Percentiles rank a stretch among this genome's conserved stretches.
These are phyloP conservation scores for Clitoria ternatea DNA, from an alignment of 306 rosid species.

Conservation along the genomic window DNA sequence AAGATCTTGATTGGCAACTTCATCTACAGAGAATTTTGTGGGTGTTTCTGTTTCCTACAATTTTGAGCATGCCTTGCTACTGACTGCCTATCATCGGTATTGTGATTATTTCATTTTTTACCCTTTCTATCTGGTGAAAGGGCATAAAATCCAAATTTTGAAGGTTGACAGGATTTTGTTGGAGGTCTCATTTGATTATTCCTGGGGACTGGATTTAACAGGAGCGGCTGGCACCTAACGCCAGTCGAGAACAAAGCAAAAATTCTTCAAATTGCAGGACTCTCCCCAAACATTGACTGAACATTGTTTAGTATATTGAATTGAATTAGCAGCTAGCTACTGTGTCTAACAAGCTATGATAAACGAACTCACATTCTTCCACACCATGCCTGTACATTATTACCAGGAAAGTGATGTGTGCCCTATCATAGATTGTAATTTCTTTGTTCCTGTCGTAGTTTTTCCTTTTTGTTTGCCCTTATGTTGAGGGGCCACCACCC, in stretches of 20 bases:
- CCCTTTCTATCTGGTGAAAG: constrained; percentile 40
- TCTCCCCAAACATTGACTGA: constrained; percentile 28
- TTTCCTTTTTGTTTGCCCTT: constrained; percentile 31
- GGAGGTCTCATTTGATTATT: constrained; percentile 45
- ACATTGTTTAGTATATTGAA: constrained; percentile 19
- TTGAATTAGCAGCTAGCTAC: constrained; percentile 26
- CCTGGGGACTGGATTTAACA: constrained; percentile 40
- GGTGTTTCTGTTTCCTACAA: constrained; percentile 36
- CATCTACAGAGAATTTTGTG: constrained; percentile 48
- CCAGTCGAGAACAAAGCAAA: constrained; percentile 29
- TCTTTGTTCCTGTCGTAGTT: constrained; percentile 9
- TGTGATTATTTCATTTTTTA: constrained; percentile 62
- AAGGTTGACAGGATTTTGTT: constrained; percentile 46
- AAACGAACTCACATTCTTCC: no score
- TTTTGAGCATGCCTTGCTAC: constrained; percentile 52
- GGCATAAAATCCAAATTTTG: constrained; percentile 48
- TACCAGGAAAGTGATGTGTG: constrained; percentile 28
- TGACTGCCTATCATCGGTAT: constrained; percentile 37
- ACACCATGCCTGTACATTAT: constrained; percentile 41
- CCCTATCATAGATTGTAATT: not conserved
- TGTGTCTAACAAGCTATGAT: constrained; percentile 25
- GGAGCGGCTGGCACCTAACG: constrained; percentile 44
- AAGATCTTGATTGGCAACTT: constrained; percentile 44
- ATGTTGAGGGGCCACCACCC: constrained; percentile 34
- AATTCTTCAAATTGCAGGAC: constrained; percentile 32